Percentiles rank a stretch among this genome's conserved stretches.
Evolutionary conservation across 495 filamentous ascomycete species (phyloP).

Genomic region (Talaromyces thailandensis): DNA sequence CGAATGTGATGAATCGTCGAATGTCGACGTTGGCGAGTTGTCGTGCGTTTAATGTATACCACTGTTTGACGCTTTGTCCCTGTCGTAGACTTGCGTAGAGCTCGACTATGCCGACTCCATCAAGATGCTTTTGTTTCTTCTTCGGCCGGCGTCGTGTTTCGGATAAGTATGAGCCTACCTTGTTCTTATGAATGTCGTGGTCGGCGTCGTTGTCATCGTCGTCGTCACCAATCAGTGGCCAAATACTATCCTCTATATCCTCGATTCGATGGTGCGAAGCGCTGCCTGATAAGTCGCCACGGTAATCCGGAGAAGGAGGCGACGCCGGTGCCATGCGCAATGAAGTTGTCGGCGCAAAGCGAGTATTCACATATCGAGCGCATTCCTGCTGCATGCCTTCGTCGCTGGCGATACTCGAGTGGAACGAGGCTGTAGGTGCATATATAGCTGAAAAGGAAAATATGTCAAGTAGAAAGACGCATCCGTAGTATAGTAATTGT

Average conservation of each 20-base stretch:
- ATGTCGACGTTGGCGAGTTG: conserved; percentile 70
- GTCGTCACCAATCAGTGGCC: conserved; percentile 28
- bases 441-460: conserved; percentile 92
- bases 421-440: conserved; percentile 68
- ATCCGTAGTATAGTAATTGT: conserved; percentile 86
- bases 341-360: conserved; percentile 21
- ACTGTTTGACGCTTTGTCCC: conserved; percentile 71
- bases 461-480: conserved; percentile 77
- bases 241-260: conserved; percentile 26
- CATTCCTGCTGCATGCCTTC: conserved; percentile 76
- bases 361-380: conserved; percentile 61
- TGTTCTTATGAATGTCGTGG: conserved; percentile 6
- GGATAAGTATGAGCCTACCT: background rate
- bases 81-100: conserved; percentile 74
- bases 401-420: conserved; percentile 58
- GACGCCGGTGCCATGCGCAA: conserved; percentile 14
- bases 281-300: background rate
- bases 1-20: conserved; percentile 86
- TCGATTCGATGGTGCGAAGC: background rate
- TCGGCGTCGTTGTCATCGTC: conserved; percentile 14
- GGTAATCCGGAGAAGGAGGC: conserved; percentile 7
- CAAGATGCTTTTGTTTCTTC: conserved; percentile 17
- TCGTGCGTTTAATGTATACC: conserved; percentile 62
- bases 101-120: conserved; percentile 33
- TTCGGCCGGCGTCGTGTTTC: conserved; percentile 3